Evolutionary conservation across 192 early-diverging fungal genomes (phyloP).

Genomic region (Gamsiella multidivaricata): DNA sequence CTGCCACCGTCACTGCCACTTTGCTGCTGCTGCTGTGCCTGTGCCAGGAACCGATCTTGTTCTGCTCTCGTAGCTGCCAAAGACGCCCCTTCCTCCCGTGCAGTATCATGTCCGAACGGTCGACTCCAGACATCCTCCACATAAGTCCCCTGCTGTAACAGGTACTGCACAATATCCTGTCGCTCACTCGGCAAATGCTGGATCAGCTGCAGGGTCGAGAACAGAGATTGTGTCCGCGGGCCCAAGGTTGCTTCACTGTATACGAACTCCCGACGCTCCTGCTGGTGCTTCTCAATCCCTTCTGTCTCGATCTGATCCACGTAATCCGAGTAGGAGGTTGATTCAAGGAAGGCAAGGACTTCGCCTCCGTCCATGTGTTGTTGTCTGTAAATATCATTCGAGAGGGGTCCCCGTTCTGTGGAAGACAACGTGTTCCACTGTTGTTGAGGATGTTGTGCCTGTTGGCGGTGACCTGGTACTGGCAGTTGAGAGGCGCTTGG

Average conservation of each 20-base stretch:
- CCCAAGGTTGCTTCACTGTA: conserved; percentile 18
- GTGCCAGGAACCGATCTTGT: conserved; percentile 30
- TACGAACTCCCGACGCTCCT: conserved; percentile 32
- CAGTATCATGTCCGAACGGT: conserved; percentile 25
- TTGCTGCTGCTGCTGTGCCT: conserved; percentile 4
- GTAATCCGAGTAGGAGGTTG: conserved; percentile 37
- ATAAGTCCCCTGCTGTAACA: conserved; percentile 44
- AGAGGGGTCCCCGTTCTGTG: neutral
- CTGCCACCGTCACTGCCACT: no score
- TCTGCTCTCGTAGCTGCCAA: conserved; percentile 24
- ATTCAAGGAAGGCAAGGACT: conserved; percentile 27
- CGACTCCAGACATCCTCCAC: conserved; percentile 31
- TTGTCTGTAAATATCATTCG: conserved; percentile 30
- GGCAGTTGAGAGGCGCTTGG: neutral
- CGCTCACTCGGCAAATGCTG: conserved; percentile 48
- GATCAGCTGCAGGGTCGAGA: conserved; percentile 31
- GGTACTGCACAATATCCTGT: conserved; percentile 49
- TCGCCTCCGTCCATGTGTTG: conserved; percentile 38
- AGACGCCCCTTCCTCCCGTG: conserved; percentile 20
- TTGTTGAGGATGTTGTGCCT: neutral
- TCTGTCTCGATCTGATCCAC: conserved; percentile 35
- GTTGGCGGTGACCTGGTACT: conserved; percentile 2
- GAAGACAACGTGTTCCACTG: neutral
- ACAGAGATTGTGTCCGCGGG: neutral
- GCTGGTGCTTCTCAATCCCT: conserved; percentile 34